Percentiles rank a stretch among this genome's conserved stretches.
Conservation (phyloP, 1,139 yeast species). For the Suhomyces wounanorum region DNA sequence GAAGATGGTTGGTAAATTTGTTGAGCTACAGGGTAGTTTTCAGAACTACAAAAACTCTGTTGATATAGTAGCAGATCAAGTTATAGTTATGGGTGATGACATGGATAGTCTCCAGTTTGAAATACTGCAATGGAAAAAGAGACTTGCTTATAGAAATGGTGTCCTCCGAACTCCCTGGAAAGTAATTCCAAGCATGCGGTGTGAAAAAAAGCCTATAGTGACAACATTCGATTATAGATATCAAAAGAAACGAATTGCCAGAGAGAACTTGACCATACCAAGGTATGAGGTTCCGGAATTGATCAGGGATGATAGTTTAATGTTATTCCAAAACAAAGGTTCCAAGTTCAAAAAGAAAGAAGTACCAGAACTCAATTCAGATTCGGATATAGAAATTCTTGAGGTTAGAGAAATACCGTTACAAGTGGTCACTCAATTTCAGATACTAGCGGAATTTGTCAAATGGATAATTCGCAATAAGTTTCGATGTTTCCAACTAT, state of each 20-base stretch:
- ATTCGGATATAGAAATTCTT: constrained; percentile 18
- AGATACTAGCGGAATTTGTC: constrained; percentile 31
- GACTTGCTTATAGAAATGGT: constrained; percentile 26
- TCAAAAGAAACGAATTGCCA: constrained; percentile 1
- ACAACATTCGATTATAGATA: constrained; percentile 3
- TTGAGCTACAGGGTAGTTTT: constrained; percentile 14
- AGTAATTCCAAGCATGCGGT: constrained; percentile 7
- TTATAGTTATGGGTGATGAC: background rate
- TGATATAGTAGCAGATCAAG: constrained; percentile 6
- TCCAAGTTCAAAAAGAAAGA: background rate
- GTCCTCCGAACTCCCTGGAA: constrained; percentile 28
- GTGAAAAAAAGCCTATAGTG: background rate
- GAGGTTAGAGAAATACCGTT: constrained; percentile 18
- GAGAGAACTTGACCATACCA: background rate
- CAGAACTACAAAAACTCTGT: constrained; percentile 1
- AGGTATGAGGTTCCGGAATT: constrained; percentile 4
- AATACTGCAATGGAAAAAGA: constrained; percentile 32
- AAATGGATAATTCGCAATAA: constrained; percentile 30
- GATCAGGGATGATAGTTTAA: constrained; percentile 10
- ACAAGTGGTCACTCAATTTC: constrained; percentile 27
- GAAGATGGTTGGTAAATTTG: constrained; percentile 12
- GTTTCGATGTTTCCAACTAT: constrained; percentile 25
- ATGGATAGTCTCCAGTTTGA: constrained; percentile 4
- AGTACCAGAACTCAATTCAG: background rate
- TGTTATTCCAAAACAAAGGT: background rate